Evolutionary conservation across 257 asterid genomes (phyloP).

Genomic region (Gynochthodes officinalis): DNA sequence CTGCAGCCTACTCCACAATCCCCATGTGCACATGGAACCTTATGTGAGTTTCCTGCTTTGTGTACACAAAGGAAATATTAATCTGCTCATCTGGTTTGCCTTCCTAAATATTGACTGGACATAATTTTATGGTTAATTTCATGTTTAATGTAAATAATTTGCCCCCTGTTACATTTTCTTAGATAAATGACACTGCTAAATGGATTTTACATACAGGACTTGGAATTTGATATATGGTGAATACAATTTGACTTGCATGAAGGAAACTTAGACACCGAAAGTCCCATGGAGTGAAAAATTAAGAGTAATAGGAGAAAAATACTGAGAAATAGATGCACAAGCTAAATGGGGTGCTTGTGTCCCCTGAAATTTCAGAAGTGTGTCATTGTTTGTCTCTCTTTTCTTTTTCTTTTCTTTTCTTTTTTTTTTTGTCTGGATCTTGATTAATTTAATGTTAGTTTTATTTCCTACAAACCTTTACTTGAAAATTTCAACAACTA

Average conservation of each 20-base stretch:
- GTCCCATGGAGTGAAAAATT: not conserved
- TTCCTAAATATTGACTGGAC: not conserved
- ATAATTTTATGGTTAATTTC: not conserved
- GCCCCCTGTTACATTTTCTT: not conserved
- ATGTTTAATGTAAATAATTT: not conserved
- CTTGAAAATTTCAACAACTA: not conserved
- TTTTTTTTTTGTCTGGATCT: no score
- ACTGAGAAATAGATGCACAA: not conserved
- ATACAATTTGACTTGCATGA: not conserved
- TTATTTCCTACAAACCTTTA: not conserved
- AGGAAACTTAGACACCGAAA: not conserved
- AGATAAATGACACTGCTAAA: not conserved
- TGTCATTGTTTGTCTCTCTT: not conserved
- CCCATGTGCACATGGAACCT: constrained; percentile 82
- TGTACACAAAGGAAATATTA: not conserved
- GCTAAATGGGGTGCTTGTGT: not conserved
- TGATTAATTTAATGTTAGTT: not conserved
- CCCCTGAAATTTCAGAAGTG: not conserved
- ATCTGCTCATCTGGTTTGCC: not conserved
- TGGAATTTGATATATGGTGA: not conserved
- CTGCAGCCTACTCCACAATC: constrained; percentile 91
- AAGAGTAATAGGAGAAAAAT: not conserved
- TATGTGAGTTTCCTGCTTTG: constrained; percentile 59
- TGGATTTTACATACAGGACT: not conserved
- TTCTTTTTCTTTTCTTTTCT: no score